These are phyloP conservation scores for Lachnellula cervina DNA, from an alignment of 2,329 filamentous ascomycete genomes.

Conservation along the genomic window DNA sequence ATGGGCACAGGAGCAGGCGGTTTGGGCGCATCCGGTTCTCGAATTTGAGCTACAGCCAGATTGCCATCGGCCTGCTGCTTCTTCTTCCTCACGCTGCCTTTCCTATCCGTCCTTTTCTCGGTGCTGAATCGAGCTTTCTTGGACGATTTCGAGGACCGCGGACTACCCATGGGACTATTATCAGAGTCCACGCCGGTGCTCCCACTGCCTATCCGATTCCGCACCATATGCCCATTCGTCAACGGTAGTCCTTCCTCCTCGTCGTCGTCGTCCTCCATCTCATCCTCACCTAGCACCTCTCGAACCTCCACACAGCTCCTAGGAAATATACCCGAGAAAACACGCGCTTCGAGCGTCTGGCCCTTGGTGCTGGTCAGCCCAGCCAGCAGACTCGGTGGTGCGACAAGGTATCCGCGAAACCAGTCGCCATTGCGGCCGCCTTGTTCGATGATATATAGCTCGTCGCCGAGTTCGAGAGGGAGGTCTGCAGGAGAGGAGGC, in stretches of 20 bases:
- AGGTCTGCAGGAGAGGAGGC: slow-evolving; percentile 84
- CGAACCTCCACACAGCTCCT: slow-evolving; percentile 90
- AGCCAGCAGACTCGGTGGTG: slow-evolving; percentile 86
- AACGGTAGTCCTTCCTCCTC: slow-evolving; percentile 10
- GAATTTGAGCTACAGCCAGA: slow-evolving; percentile 35
- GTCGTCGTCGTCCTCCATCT: slow-evolving; percentile 40
- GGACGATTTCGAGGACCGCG: slow-evolving; percentile 8
- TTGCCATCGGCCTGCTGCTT: slow-evolving; percentile 24
- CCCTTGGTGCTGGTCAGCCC: slow-evolving; percentile 87
- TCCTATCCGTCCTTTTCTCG: slow-evolving; percentile 10
- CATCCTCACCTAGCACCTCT: slow-evolving; percentile 77
- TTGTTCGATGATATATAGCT: slow-evolving; percentile 97
- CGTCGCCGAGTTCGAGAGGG: slow-evolving; percentile 94
- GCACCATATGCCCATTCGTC: slow-evolving; percentile 7
- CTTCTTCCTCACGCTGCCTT: slow-evolving; percentile 12
- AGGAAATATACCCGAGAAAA: slow-evolving; percentile 98
- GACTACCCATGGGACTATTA: slow-evolving; percentile 17
- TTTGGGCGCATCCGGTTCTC: slow-evolving; percentile 65
- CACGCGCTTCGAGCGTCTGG: slow-evolving; percentile 88
- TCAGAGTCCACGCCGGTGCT: slow-evolving; percentile 11
- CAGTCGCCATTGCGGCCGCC: slow-evolving; percentile 79
- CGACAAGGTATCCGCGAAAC: slow-evolving; percentile 93
- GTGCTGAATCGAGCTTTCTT: slow-evolving; percentile 8
- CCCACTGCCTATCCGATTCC: slow-evolving; percentile 5
- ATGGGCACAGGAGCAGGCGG: slow-evolving; percentile 92